A percentile compares a stretch with the other conserved stretches of the same genome.
Evolutionary conservation across 176 grass and related monocot species (phyloP).

Genomic region (Carex scoparia): DNA sequence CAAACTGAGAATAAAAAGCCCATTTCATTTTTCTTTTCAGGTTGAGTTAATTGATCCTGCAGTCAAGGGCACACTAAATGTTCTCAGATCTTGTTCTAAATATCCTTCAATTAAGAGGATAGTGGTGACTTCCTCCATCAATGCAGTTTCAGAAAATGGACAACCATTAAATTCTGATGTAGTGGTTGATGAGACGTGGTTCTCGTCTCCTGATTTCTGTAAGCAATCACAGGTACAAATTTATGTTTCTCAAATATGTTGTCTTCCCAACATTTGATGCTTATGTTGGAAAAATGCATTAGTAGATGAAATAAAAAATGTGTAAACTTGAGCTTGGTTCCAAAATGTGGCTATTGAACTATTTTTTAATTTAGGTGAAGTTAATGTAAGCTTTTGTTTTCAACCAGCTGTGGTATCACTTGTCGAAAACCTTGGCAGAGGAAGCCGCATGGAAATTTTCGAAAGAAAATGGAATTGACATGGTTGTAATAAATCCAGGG

Average conservation of each 20-base stretch:
- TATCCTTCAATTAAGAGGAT: conserved; percentile 30
- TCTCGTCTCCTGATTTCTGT: conserved; percentile 26
- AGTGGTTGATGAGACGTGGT: conserved; percentile 37
- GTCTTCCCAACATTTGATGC: background rate
- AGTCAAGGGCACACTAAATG: conserved; percentile 38
- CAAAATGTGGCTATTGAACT: background rate
- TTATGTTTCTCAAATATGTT: background rate
- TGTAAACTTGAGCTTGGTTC: background rate
- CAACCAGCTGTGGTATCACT: conserved; percentile 30
- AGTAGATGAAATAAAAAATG: background rate
- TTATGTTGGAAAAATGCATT: background rate
- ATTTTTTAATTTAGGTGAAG: background rate
- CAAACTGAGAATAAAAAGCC: background rate
- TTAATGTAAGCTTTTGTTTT: background rate
- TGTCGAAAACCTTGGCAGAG: conserved; percentile 35
- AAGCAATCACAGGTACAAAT: conserved; percentile 23
- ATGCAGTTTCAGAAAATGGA: conserved; percentile 20
- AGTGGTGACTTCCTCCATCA: conserved; percentile 35
- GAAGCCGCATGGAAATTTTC: conserved; percentile 34
- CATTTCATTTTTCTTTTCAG: background rate
- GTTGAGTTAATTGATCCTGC: conserved; percentile 31
- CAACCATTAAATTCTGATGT: conserved; percentile 19
- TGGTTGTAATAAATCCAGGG: conserved; percentile 30
- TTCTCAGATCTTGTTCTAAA: conserved; percentile 33
- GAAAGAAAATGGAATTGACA: conserved; percentile 30